A percentile compares a stretch with the other conserved stretches of the same genome.
Evolutionary conservation across 345 rosid genomes (phyloP).

Genomic region (Euphorbia peplus): DNA sequence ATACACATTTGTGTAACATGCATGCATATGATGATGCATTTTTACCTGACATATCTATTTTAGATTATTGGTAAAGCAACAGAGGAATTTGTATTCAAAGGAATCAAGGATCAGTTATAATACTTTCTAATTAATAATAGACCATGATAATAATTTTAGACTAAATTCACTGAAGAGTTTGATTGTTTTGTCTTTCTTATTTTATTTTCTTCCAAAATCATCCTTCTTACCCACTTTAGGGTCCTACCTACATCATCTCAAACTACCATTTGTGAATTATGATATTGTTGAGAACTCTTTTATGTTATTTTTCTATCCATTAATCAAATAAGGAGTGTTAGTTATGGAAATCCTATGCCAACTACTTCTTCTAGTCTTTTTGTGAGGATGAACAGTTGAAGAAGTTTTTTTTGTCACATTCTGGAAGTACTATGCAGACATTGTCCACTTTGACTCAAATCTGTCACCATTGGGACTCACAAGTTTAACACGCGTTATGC

Average conservation of each 20-base stretch:
- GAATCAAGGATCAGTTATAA: neutral
- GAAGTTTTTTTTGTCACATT: too few species aligned
- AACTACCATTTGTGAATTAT: conserved; percentile 2
- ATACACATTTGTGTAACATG: neutral
- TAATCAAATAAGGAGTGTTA: neutral
- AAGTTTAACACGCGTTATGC: too few species aligned
- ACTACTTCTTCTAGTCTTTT: neutral
- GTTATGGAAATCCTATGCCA: neutral
- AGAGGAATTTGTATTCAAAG: neutral
- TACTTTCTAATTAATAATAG: neutral
- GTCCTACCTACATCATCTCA: neutral
- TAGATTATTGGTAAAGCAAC: neutral
- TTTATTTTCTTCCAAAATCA: neutral
- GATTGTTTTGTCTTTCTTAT: neutral
- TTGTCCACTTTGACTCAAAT: too few species aligned
- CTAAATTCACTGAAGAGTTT: neutral
- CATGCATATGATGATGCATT: neutral
- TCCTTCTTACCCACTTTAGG: neutral
- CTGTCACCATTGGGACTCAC: too few species aligned
- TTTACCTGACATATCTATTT: neutral
- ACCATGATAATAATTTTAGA: neutral
- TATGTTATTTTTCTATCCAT: neutral
- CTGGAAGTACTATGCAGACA: too few species aligned
- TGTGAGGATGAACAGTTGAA: neutral
- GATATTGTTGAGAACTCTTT: neutral